Base-by-base conservation (phyloP, 495 filamentous ascomycete genomes). In the Elasticomyces elasticus region DNA sequence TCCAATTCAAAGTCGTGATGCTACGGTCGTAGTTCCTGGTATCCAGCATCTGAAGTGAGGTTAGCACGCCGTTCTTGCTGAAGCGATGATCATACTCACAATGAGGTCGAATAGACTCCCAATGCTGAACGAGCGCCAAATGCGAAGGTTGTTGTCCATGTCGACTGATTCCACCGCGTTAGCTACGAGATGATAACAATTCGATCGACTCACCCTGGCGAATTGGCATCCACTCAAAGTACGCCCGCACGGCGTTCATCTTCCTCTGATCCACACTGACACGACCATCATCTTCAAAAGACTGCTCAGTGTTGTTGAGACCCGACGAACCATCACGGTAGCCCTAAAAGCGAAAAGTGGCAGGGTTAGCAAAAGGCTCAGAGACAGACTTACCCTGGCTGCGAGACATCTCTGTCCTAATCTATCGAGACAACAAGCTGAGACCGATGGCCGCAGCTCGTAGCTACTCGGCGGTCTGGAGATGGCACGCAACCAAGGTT, bases 241-340 rank as follows among this genome's bases (percentile, higher is more conserved):
- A 85, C 0, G 82, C 80, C 38, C 81, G 69, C 15, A 84, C 80
- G 6, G 79, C 82, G 54, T 84, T 81, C 73, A 81, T 79, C 66
- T 80, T 81, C 22, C 79, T 71, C 64, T 82, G 79, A 45, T 83
- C 79, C 45, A 83, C 76, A 43, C 72, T 74, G 30, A 82, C 71
- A 19, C 76, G 74, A 1, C 79, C 79, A 44, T 76, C 72, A 37
- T 68, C 63, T 37, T 79, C 65, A 63, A 82, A 83, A 0, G 78
- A 79, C 1, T 76, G 68, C 53, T 81, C 78, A 20, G 76, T 79
- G 62, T 83, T 82, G 58, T 72, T 75, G 44, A 82, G 64, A 20
- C 72, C 63, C 10, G 71, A 64, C 10, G 66, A 69, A 5, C 82
- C 81, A 43, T 72, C 74, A 26, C 73, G 67, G 55, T 75, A 85